phyloP scores from a whole-genome alignment of 257 asterid species.

The Solanum chmielewskii region DNA sequence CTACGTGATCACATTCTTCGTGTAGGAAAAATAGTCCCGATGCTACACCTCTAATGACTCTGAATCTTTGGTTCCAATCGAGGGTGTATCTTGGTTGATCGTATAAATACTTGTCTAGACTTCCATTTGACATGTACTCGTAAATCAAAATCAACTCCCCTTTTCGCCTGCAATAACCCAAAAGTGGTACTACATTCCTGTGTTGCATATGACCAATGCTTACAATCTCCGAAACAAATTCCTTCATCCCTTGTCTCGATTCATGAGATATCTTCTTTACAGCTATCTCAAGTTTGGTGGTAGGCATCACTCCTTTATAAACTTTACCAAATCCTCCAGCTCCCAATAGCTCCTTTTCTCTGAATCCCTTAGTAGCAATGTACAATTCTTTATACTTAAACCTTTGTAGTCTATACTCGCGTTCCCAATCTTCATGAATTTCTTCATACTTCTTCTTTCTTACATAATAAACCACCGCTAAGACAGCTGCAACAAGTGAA shows the following conservation, averaged over 20 bases:
- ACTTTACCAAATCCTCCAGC: slow-evolving; percentile 64
- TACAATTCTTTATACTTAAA: slow-evolving; percentile 49
- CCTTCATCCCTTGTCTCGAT: background rate
- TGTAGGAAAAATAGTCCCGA: background rate
- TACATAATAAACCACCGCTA: slow-evolving; percentile 5
- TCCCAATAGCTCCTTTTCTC: slow-evolving; percentile 35
- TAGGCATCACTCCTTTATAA: slow-evolving; percentile 37
- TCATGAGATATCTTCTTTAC: slow-evolving; percentile 34
- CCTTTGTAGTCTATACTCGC: slow-evolving; percentile 41
- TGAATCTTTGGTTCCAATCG: background rate
- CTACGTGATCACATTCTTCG: background rate
- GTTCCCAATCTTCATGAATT: slow-evolving; percentile 55
- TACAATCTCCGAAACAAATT: background rate
- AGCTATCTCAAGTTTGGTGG: slow-evolving; percentile 26
- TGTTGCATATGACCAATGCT: background rate
- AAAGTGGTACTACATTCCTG: background rate
- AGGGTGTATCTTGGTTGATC: background rate
- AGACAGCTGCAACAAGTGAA: background rate
- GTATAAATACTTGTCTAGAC: slow-evolving; percentile 30
- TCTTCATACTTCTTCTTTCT: slow-evolving; percentile 33
- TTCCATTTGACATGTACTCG: slow-evolving; percentile 20
- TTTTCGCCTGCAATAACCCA: background rate
- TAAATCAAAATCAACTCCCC: background rate
- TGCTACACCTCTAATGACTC: background rate
- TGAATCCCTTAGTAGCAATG: slow-evolving; percentile 53